Conservation (phyloP, 192 early-diverging fungal species). For the Coemansia sp. region DNA sequence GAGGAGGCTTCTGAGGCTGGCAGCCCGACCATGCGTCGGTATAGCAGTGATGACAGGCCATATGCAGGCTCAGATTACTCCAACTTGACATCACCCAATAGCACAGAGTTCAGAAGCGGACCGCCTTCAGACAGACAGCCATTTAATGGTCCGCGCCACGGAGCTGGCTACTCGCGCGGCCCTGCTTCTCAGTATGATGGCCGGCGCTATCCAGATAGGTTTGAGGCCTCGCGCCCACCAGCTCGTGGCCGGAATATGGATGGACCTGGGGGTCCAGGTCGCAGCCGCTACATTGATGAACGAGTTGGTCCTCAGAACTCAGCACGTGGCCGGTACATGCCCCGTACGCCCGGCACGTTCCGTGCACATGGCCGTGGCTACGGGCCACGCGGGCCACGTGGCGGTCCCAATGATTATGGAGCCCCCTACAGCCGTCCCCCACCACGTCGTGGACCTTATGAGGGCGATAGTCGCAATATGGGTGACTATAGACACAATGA, state of each 20-base stretch:
- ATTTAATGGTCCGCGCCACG: neutral
- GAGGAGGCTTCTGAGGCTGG: slow-evolving; percentile 6
- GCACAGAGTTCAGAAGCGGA: slow-evolving; percentile 1
- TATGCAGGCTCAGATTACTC: slow-evolving; percentile 4
- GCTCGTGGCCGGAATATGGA: slow-evolving; percentile 3
- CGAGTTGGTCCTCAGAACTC: neutral
- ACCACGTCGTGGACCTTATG: slow-evolving; percentile 3
- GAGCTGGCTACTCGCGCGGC: neutral
- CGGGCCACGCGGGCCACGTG: neutral
- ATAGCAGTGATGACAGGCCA: neutral
- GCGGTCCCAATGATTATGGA: neutral
- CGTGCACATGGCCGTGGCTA: neutral
- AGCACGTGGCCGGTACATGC: slow-evolving; percentile 7
- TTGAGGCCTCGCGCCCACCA: slow-evolving; percentile 4
- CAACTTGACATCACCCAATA: neutral
- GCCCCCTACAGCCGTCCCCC: neutral
- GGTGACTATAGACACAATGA: neutral
- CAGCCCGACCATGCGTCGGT: neutral
- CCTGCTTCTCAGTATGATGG: slow-evolving; percentile 1
- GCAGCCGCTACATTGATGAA: slow-evolving; percentile 1
- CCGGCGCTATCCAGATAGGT: slow-evolving; percentile 1
- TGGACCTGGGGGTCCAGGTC: slow-evolving; percentile 1
- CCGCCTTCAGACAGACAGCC: neutral
- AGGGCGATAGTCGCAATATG: neutral
- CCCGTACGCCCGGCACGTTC: slow-evolving; percentile 2